Base-by-base conservation (phyloP, 306 rosid species). In the Lupinus albus region DNA sequence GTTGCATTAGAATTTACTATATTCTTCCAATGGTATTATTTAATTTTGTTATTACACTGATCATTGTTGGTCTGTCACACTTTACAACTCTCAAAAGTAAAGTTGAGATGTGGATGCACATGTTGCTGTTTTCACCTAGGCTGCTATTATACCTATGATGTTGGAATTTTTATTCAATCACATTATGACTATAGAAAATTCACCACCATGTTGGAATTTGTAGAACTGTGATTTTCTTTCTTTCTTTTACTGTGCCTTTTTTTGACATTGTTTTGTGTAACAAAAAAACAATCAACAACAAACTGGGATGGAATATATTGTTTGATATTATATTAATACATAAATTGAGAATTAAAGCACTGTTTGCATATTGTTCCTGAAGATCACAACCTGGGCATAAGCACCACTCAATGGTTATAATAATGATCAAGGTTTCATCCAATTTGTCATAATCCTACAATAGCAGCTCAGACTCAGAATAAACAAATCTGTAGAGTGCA, bases 361-460 rank as follows among this genome's bases (percentile, higher is more conserved):
- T 42, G 64, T 66, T 66, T 9, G 32, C n/a, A 15, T 60, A 21
- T 55, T 55, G 28, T 35, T 70, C 68, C 61, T n/a, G 33, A 48
- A 75, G 15, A 70, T 50, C 44, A 59, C 77, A 64, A 64, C 32
- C 33, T 50, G 51, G 64, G 62, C 30, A 25, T 18, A 59, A 25
- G 74, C 71, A 64, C 32, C 70, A 33, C 53, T 61, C 68, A 17
- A 56, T n/a, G 73, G 42, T 50, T 50, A 25, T 52, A 68, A 67
- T 20, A 60, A 14, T 59, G 72, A 55, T 36, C 32, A 42, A 32
- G 9, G 49, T 55, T 68, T 68, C 59, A n/a, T 56, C 11, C 67
- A 73, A 54, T 36, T 72, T 63, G 5, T 60, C 64, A 45, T 39
- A 53, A 74, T 64, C 73, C 57, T 73, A 38, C 47, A 73, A 13